Base-by-base conservation (phyloP, 768 basidiomycete species). In the Mycena rosella region DNA sequence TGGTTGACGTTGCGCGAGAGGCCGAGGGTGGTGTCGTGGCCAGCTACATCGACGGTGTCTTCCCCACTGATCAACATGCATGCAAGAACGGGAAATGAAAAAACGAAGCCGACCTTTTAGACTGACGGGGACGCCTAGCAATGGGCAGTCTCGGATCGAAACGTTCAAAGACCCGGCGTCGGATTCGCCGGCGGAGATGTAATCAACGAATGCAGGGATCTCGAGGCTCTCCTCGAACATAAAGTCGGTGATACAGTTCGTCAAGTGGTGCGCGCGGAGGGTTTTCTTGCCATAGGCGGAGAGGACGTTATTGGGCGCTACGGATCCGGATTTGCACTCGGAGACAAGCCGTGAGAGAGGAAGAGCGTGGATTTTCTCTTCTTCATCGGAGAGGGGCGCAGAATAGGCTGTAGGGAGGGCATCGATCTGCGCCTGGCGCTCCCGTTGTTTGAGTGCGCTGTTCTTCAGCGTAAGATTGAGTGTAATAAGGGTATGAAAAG, bases 211-310 rank as follows among this genome's bases (percentile, higher is more conserved):
- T 18, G 66, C 66, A 13, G 66, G 55, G n/a, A 38, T 63, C n/a
- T 59, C 49, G 11, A 67, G 40, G 4, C 65, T 65, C 53, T 71
- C 65, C 17, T 71, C 73, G 58, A 88, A 85, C 78, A 88, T 81
- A 56, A 90, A 79, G 71, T 90, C 88, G 18, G 88, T 87, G 69
- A 90, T 79, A 72, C 89, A 91, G 73, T 90, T 90, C 32, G 87
- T 89, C 67, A 80, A 77, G 27, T 77, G 76, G 56, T 87, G 86
- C 0, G 86, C 86, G 55, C 80, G 75, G 10, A 88, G 68, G 0
- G 87, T 82, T 54, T 82, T 82, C 68, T 87, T 85, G 29, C 81
- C 82, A 73, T 87, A 88, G 0, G 83, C 81, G 1, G 74, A 72
- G 26, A 88, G 74, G 54, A 86, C 70, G 26, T 82, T 79, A 14